Evolutionary conservation across 345 rosid species (phyloP).

Genomic region (Mallotus nudiflorus): DNA sequence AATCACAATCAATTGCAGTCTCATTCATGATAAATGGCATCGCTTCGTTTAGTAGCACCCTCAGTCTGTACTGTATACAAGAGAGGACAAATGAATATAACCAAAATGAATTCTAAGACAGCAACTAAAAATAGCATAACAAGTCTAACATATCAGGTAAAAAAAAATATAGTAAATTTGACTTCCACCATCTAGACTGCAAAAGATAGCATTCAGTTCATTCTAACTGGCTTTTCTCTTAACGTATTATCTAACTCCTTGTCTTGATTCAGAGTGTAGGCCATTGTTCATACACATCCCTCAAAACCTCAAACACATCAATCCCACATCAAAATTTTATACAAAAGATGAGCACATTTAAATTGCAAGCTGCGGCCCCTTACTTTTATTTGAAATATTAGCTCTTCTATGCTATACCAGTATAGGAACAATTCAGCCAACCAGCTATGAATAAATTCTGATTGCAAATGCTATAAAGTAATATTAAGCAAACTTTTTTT

Average conservation of each 20-base stretch:
- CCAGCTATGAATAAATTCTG: not conserved
- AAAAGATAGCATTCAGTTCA: not conserved
- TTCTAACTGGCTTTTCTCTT: not conserved
- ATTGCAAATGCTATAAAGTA: not conserved
- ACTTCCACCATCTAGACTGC: not conserved
- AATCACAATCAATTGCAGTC: not conserved
- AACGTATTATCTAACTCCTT: not conserved
- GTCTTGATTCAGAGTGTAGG: not conserved
- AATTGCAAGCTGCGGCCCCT: not conserved
- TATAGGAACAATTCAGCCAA: not conserved
- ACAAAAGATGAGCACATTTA: too few species aligned
- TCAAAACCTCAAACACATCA: not conserved
- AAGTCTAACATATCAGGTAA: not conserved
- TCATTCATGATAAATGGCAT: not conserved
- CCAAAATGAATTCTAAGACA: not conserved
- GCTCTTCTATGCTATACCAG: not conserved
- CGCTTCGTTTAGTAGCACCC: not conserved
- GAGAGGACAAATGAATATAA: not conserved
- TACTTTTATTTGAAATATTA: not conserved
- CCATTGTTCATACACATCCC: not conserved
- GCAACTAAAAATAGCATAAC: not conserved
- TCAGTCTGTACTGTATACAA: not conserved
- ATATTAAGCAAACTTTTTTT: not conserved
- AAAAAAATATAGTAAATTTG: not conserved
- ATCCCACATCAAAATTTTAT: not conserved